phyloP scores from a whole-genome alignment of 257 asterid genomes.

The Nicotiana paniculata region DNA sequence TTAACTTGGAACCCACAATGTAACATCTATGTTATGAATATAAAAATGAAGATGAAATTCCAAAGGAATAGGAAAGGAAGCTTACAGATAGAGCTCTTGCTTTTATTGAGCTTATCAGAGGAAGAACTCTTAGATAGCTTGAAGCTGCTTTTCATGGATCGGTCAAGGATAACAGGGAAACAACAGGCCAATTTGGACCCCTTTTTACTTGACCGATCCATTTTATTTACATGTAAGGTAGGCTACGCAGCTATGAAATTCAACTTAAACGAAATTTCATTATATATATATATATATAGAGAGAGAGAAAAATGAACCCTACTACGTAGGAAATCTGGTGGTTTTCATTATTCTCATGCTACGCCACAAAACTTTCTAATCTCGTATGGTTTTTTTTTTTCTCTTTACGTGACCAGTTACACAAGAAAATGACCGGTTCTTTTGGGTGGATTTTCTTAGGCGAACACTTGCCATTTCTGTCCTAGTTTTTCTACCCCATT shows the following conservation, averaged over 20 bases:
- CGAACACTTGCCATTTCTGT: neutral
- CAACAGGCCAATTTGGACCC: constrained; percentile 12
- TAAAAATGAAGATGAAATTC: too few relatives aligned
- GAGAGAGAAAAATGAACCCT: neutral
- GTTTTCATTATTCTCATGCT: neutral
- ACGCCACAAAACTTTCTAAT: neutral
- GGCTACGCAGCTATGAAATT: constrained; percentile 6
- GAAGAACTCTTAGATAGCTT: constrained; percentile 8
- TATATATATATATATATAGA: neutral
- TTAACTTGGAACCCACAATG: too few relatives aligned
- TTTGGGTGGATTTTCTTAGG: neutral
- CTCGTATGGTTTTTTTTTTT: neutral
- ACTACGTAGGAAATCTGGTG: neutral
- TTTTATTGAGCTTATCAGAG: constrained; percentile 6
- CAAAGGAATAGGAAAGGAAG: too few relatives aligned
- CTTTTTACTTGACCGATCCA: constrained; percentile 23
- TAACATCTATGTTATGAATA: too few relatives aligned
- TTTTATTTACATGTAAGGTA: neutral
- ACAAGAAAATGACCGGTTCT: neutral
- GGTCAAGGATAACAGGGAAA: constrained; percentile 25
- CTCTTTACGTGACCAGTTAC: neutral
- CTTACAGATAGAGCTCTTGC: neutral
- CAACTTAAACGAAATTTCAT: neutral
- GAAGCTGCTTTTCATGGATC: constrained; percentile 29
- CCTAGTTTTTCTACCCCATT: neutral